A percentile compares a stretch with the other conserved stretches of the same genome.
These are phyloP conservation scores for Urochloa ruziziensis DNA, from an alignment of 176 grass and related monocot genomes.

Conservation along the genomic window DNA sequence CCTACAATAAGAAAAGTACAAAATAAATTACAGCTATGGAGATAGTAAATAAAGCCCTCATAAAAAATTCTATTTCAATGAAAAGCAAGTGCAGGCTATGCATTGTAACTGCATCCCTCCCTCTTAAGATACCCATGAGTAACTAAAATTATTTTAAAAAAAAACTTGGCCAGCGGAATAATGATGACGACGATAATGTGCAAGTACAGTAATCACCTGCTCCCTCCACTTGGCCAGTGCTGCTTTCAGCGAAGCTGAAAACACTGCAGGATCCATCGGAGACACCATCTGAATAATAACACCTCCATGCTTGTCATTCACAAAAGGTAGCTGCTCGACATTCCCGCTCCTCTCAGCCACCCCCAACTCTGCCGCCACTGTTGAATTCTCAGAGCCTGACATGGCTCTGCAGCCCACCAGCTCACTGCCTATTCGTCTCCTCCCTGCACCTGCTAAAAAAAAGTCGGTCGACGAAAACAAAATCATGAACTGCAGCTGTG, in stretches of 20 bases:
- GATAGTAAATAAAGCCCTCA: slow-evolving; percentile 8
- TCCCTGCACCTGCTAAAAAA: background rate
- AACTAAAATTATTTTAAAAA: background rate
- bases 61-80: background rate
- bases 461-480: background rate
- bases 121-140: background rate
- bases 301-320: slow-evolving; percentile 73
- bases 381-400: slow-evolving; percentile 34
- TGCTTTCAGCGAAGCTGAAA: slow-evolving; percentile 64
- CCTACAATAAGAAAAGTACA: slow-evolving; percentile 45
- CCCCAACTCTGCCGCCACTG: background rate
- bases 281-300: slow-evolving; percentile 68
- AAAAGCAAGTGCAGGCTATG: background rate
- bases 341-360: slow-evolving; percentile 16
- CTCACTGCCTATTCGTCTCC: background rate
- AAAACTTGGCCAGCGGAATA: too few relatives aligned
- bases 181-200: background rate
- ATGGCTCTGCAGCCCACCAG: slow-evolving; percentile 37
- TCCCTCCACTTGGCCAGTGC: slow-evolving; percentile 69
- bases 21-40: background rate
- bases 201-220: slow-evolving; percentile 39
- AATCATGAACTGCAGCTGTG: background rate
- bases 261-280: slow-evolving; percentile 62
- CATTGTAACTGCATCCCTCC: background rate
- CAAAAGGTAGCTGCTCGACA: slow-evolving; percentile 45